Conservation (phyloP, 768 basidiomycete species). For the Gautieria morchelliformis region DNA sequence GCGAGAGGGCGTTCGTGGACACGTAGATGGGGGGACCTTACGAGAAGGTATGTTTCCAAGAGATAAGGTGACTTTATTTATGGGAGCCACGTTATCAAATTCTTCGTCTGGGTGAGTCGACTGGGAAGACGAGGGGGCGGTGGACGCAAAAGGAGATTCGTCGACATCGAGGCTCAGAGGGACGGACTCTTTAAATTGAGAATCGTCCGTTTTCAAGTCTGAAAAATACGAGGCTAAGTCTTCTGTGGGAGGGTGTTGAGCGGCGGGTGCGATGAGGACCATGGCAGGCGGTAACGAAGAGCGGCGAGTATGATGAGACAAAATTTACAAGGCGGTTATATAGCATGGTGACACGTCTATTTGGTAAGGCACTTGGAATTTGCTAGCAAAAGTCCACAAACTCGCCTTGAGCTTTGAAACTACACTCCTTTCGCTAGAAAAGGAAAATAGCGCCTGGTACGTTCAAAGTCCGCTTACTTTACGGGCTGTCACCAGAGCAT, state of each 20-base stretch:
- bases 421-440: background rate
- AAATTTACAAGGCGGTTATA: background rate
- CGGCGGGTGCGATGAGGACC: background rate
- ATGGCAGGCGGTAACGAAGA: background rate
- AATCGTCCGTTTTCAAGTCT: background rate
- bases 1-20: constrained; percentile 67
- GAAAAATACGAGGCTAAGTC: background rate
- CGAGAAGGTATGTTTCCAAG: constrained; percentile 69
- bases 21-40: constrained; percentile 60
- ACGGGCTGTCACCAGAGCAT: too few relatives aligned
- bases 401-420: background rate
- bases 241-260: background rate
- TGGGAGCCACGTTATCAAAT: background rate
- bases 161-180: background rate
- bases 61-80: constrained; percentile 49
- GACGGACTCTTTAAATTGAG: background rate
- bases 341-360: background rate
- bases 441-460: background rate
- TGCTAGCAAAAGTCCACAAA: background rate
- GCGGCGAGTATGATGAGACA: background rate
- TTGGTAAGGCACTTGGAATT: background rate
- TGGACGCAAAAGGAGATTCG: background rate
- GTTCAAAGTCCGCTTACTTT: too few relatives aligned
- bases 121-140: background rate
- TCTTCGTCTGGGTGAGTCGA: background rate